phyloP scores from a whole-genome alignment of 495 filamentous ascomycete genomes.

The Hyphodiscus hymeniophilus region DNA sequence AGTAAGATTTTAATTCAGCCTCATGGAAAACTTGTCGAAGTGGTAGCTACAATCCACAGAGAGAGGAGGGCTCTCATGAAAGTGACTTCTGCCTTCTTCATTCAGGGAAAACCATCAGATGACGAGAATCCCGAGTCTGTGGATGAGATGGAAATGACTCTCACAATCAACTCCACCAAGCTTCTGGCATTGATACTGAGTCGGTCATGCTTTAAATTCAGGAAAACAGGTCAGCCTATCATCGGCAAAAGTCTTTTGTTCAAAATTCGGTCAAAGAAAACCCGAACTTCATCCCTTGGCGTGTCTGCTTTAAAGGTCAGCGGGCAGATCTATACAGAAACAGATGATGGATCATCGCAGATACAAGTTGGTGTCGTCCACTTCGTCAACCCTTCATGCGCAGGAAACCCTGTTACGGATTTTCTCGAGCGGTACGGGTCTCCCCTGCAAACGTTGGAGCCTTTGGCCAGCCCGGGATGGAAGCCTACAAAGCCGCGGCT shows the following conservation, averaged over 20 bases:
- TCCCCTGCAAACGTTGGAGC: conserved; percentile 86
- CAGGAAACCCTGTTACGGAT: conserved; percentile 92
- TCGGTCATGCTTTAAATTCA: no score
- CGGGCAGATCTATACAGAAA: conserved; percentile 55
- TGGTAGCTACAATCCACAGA: conserved; percentile 83
- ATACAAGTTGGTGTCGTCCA: conserved; percentile 61
- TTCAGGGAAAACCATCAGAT: no score
- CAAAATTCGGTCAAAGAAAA: no score
- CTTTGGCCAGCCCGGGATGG: conserved; percentile 78
- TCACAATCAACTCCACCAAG: no score
- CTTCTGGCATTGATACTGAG: no score
- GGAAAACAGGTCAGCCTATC: no score
- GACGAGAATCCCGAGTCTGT: no score
- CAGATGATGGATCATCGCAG: conserved; percentile 34
- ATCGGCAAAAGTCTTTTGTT: no score
- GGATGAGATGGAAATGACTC: no score
- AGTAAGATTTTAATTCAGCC: conserved; percentile 95
- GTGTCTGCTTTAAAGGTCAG: no score
- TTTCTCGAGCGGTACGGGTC: conserved; percentile 73
- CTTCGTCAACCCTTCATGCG: conserved; percentile 78
- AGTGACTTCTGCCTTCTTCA: conserved; percentile 63
- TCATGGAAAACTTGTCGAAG: conserved; percentile 96
- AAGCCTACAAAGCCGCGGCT: conserved; percentile 49
- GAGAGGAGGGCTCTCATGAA: conserved; percentile 85
- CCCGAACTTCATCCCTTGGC: no score